Percentiles rank a stretch among this genome's conserved stretches.
Evolutionary conservation across 2,329 filamentous ascomycete species (phyloP).

Genomic region (Hypoxylon sp.): DNA sequence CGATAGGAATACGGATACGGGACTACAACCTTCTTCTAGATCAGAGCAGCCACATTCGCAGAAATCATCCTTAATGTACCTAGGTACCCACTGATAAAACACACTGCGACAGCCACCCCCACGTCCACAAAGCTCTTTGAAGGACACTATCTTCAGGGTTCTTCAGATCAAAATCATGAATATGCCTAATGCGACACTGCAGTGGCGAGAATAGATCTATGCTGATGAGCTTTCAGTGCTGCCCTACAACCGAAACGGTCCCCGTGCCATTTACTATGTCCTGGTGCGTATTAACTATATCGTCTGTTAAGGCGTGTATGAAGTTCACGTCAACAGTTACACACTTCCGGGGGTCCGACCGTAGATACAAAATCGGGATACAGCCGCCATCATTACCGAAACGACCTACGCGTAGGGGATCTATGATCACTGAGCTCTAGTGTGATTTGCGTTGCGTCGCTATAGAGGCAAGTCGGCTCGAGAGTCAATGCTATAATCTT

Average conservation of each 20-base stretch:
- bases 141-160: background rate
- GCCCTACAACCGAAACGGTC: constrained; percentile 31
- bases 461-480: no score
- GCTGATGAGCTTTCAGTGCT: constrained; percentile 29
- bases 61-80: constrained; percentile 6
- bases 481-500: no score
- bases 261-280: constrained; percentile 8
- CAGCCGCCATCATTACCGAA: background rate
- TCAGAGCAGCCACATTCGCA: constrained; percentile 16
- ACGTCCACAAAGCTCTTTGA: no score
- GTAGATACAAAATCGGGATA: no score
- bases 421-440: no score
- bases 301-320: constrained; percentile 41
- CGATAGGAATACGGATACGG: background rate
- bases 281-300: constrained; percentile 46
- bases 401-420: no score
- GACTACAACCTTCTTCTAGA: constrained; percentile 8
- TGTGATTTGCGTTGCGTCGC: no score
- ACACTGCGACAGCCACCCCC: background rate
- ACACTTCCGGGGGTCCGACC: no score
- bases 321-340: constrained; percentile 37
- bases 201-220: background rate
- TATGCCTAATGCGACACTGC: background rate
- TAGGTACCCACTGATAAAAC: constrained; percentile 1
- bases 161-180: constrained; percentile 6